Percentiles rank a stretch among this genome's conserved stretches.
These are phyloP conservation scores for Mycena olivaceomarginata DNA, from an alignment of 768 basidiomycete species.

Conservation along the genomic window DNA sequence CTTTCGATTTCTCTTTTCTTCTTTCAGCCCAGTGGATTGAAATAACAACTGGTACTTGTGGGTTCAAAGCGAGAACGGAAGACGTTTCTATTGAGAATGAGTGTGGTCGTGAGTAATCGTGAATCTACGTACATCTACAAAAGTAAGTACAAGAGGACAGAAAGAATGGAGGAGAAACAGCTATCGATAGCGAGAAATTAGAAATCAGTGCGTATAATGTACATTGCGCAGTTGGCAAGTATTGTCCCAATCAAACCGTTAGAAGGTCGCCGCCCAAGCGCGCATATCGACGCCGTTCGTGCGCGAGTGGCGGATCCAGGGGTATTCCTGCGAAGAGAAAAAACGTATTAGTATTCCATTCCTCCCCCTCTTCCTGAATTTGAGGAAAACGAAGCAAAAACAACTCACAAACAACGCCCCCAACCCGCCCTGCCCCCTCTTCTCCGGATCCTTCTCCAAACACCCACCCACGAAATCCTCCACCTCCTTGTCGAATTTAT, in stretches of 20 bases:
- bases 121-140: too few species aligned
- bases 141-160: too few species aligned
- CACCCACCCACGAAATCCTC: conserved; percentile 94
- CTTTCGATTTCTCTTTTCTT: too few species aligned
- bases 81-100: too few species aligned
- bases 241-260: not conserved
- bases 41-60: too few species aligned
- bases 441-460: conserved; percentile 91
- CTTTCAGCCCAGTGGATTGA: too few species aligned
- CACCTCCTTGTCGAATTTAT: conserved; percentile 81
- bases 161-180: too few species aligned
- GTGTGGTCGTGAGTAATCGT: too few species aligned
- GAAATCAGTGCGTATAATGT: not conserved
- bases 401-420: conserved; percentile 74
- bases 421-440: conserved; percentile 89
- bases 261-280: conserved; percentile 44
- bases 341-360: not conserved
- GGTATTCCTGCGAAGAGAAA: conserved; percentile 17
- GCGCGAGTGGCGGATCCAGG: conserved; percentile 31
- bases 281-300: conserved; percentile 38
- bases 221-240: not conserved
- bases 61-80: too few species aligned
- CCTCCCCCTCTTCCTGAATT: too few species aligned
- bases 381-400: conserved; percentile 24
- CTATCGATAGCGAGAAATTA: not conserved